Conservation (phyloP, 2,329 filamentous ascomycete genomes). For the Colletotrichum eleusines region DNA sequence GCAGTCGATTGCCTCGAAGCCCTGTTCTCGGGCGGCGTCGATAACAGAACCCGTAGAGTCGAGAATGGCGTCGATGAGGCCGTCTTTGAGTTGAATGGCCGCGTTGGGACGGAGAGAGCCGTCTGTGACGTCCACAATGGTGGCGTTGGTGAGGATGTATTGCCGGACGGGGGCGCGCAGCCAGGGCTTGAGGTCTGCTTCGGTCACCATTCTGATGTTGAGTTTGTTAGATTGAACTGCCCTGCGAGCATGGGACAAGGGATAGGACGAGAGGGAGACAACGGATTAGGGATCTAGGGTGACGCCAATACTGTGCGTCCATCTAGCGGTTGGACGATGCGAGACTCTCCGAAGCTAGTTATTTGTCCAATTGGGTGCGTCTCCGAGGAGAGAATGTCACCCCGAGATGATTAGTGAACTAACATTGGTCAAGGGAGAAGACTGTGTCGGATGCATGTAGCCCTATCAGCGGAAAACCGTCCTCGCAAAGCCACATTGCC, state of each 20-base stretch:
- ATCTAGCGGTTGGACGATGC: not conserved
- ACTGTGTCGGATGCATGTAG: conserved; percentile 3
- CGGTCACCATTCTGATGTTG: conserved; percentile 42
- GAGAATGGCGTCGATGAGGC: conserved; percentile 49
- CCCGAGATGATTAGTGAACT: not conserved
- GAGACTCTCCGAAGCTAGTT: not conserved
- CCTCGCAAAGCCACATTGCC: conserved; percentile 12
- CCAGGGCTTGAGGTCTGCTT: conserved; percentile 52
- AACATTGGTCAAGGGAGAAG: not conserved
- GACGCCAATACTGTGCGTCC: not conserved
- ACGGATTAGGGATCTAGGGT: too few species aligned
- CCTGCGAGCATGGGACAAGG: not conserved
- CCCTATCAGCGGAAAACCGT: conserved; percentile 9
- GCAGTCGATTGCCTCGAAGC: conserved; percentile 46
- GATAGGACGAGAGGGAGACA: not conserved
- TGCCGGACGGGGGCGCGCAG: conserved; percentile 47
- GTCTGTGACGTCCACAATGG: conserved; percentile 55
- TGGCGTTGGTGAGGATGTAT: conserved; percentile 58
- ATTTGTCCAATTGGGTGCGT: conserved; percentile 21
- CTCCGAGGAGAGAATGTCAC: not conserved
- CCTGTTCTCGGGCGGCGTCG: conserved; percentile 38
- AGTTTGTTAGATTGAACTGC: not conserved
- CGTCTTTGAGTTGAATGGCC: conserved; percentile 52
- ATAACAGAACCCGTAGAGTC: conserved; percentile 13
- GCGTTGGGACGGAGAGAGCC: conserved; percentile 49